A percentile compares a stretch with the other conserved stretches of the same genome.
Evolutionary conservation across 2,329 filamentous ascomycete genomes (phyloP).

Genomic region (Cladophialophora chaetospira): DNA sequence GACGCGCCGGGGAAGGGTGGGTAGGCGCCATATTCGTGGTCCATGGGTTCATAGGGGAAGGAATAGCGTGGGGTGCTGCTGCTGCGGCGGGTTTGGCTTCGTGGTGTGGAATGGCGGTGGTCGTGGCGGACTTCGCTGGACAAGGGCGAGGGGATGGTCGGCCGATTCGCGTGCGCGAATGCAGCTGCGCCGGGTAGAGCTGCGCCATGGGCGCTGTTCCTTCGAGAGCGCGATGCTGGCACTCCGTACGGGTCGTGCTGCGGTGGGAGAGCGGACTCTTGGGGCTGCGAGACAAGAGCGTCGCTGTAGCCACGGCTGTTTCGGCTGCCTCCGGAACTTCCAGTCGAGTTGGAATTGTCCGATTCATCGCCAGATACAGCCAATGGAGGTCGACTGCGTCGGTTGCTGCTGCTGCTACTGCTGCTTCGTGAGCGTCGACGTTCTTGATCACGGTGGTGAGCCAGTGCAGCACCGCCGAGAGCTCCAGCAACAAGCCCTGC

Average conservation of each 20-base stretch:
- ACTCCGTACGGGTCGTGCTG: constrained; percentile 4
- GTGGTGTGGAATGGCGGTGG: not conserved
- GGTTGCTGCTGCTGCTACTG: constrained; percentile 13
- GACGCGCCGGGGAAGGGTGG: not conserved
- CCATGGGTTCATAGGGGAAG: not conserved
- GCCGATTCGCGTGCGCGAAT: constrained; percentile 21
- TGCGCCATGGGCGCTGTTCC: constrained; percentile 23
- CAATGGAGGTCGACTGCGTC: constrained; percentile 3
- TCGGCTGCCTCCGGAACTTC: constrained; percentile 4
- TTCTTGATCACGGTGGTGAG: constrained; percentile 11
- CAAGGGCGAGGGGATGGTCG: constrained; percentile 23
- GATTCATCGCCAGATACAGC: not conserved
- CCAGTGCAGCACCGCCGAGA: constrained; percentile 14
- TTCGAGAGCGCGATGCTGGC: constrained; percentile 15
- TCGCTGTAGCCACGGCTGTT: constrained; percentile 13
- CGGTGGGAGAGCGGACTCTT: not conserved
- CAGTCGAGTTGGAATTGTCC: not conserved
- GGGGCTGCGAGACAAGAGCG: not conserved
- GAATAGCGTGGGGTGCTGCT: constrained; percentile 5
- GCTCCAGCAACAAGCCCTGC: constrained; percentile 16
- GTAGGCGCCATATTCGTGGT: constrained; percentile 6
- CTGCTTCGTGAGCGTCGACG: constrained; percentile 15
- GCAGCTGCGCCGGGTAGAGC: constrained; percentile 10
- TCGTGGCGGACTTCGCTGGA: constrained; percentile 24
- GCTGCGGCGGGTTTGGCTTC: constrained; percentile 6